Evolutionary conservation across 805 yeast genomes (phyloP), one percentile per base, ranked within the genome.

Genomic region (Hanseniaspora lachancei): DNA sequence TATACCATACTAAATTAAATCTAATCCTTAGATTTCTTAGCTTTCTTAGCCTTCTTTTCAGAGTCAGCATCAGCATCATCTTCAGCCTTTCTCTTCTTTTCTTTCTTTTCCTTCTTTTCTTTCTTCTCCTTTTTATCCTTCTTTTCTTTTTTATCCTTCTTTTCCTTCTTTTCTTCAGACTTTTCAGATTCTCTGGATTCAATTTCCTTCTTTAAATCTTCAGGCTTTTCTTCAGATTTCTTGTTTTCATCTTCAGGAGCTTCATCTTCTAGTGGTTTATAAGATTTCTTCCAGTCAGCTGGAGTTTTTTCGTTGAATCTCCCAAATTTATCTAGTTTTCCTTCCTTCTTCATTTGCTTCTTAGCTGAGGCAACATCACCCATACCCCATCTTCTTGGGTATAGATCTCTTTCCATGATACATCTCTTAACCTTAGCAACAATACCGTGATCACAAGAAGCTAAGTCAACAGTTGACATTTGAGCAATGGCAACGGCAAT

Each of bases 351-450:
- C 78, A 93, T 76, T 77, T 91, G 96, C 79, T 93, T 93, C 86
- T 93, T 93, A 84, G 89, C 89, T 73, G 86, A 88, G 59, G 98
- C 97, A 69, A 89, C 87, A 65, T 98, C 98, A 65, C 98, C 98
- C 64, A 93, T 76, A 60, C 98, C 98, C 98, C 98, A 93, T 79
- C 97, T 84, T 79, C 98, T 86, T 74, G 98, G 98, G 73, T 93
- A 93, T 53, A 95, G 81, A 72, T 93, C 98, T 77, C 98, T 84
- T 77, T 93, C 98, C 98, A 93, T 93, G 66, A 93, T 93, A 77
- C 97, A 91, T 77, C 98, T 86, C 80, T 93, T 93, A 67, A 93
- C 95, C 77, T 87, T 89, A 62, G 98, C 96, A 66, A 91, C 98
- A 59, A 89, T 89, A 66, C 98, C 98, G 70, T 93, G 98, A 72